A percentile compares a stretch with the other conserved stretches of the same genome.
Evolutionary conservation across 1,284 basidiomycete species (phyloP).

Genomic region (Anthracocystis walkeri): DNA sequence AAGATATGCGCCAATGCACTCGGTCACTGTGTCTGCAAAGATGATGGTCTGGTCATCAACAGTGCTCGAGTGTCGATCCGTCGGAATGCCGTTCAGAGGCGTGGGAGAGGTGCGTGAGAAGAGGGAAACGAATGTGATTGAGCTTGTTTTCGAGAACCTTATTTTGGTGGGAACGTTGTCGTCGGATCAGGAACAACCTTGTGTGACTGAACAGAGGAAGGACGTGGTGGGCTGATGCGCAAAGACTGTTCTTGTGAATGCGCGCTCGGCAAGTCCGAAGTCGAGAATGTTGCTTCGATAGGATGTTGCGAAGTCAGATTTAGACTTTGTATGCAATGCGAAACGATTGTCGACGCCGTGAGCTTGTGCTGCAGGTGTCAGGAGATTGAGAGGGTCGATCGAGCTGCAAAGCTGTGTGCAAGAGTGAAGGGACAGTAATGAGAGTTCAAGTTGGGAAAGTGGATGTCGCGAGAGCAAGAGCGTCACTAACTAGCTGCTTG

Average conservation of each 20-base stretch:
- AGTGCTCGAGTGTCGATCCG: constrained; percentile 8
- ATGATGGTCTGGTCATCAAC: constrained; percentile 12
- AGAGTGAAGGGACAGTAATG: not conserved
- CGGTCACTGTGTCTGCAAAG: constrained; percentile 1
- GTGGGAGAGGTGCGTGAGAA: constrained; percentile 11
- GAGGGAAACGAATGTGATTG: not conserved
- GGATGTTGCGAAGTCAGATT: not conserved
- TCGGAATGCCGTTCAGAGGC: constrained; percentile 4
- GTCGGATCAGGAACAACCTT: not conserved
- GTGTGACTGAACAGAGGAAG: constrained; percentile 1
- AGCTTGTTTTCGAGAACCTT: constrained; percentile 1
- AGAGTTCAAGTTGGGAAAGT: not conserved
- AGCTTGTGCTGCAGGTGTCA: not conserved
- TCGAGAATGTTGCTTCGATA: not conserved
- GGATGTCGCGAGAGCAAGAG: constrained; percentile 12
- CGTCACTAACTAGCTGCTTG: not conserved
- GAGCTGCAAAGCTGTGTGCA: not conserved
- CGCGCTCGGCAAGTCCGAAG: constrained; percentile 1
- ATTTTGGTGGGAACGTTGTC: not conserved
- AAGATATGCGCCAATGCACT: not conserved
- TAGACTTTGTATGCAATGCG: not conserved
- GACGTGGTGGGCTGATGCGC: not conserved
- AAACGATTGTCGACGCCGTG: not conserved
- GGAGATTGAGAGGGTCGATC: not conserved
- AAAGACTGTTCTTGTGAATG: not conserved